These are phyloP conservation scores for Pleurotus tuoliensis DNA, from an alignment of 768 basidiomycete species.

Conservation along the genomic window DNA sequence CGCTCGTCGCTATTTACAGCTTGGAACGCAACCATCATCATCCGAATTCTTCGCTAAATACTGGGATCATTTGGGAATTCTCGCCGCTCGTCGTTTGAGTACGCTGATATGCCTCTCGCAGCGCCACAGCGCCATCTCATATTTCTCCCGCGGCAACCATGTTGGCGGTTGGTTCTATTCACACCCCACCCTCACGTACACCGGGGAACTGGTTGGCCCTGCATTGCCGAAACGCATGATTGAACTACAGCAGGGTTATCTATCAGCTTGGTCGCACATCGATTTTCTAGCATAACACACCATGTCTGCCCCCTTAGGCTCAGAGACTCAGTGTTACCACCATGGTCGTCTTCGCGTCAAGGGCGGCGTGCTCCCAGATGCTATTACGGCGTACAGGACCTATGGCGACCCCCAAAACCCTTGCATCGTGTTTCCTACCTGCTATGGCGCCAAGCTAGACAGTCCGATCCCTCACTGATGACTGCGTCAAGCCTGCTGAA, in stretches of 20 bases:
- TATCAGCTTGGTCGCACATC: too few relatives aligned
- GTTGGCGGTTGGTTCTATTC: neutral
- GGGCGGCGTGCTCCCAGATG: conserved; percentile 52
- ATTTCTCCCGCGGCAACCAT: neutral
- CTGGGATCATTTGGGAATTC: too few relatives aligned
- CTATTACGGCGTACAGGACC: conserved; percentile 53
- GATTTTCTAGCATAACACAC: neutral
- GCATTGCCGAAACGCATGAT: neutral
- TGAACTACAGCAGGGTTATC: neutral
- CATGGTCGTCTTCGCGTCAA: conserved; percentile 51
- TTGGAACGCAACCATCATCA: too few relatives aligned
- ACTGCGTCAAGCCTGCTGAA: conserved; percentile 2
- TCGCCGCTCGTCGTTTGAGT: too few relatives aligned
- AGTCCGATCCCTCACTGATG: conserved; percentile 27
- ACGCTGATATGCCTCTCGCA: neutral
- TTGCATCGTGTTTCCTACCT: conserved; percentile 56
- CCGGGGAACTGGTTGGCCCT: neutral
- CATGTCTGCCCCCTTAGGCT: conserved; percentile 5
- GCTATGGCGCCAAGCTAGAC: conserved; percentile 50
- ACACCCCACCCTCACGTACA: neutral
- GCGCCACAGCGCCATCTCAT: neutral
- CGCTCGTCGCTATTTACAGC: too few relatives aligned
- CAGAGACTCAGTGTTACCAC: conserved; percentile 40
- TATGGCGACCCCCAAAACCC: conserved; percentile 50
- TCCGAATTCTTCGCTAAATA: too few relatives aligned